These are phyloP conservation scores for Suillus subluteus DNA, from an alignment of 768 basidiomycete genomes.

Conservation along the genomic window DNA sequence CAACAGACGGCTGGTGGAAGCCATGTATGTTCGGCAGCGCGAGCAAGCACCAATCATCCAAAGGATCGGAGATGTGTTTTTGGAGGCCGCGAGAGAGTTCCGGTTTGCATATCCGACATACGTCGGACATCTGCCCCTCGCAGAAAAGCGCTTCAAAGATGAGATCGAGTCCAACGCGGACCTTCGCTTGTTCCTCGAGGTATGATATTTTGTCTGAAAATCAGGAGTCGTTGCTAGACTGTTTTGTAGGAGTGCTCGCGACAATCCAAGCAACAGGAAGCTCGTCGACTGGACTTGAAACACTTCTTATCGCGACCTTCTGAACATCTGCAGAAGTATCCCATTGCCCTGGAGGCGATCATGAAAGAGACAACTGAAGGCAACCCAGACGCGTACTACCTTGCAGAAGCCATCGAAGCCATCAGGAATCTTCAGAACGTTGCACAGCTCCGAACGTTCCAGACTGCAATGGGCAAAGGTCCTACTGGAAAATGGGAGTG, in stretches of 20 bases:
- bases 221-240: neutral
- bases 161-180: constrained; percentile 82
- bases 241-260: constrained; percentile 34
- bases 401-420: constrained; percentile 81
- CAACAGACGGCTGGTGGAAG: constrained; percentile 80
- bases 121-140: constrained; percentile 80
- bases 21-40: constrained; percentile 80
- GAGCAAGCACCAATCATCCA: constrained; percentile 85
- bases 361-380: constrained; percentile 79
- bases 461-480: constrained; percentile 85
- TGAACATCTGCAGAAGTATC: constrained; percentile 69
- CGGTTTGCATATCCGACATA: constrained; percentile 85
- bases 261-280: constrained; percentile 57
- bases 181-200: constrained; percentile 87
- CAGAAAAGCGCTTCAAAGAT: constrained; percentile 86
- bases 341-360: constrained; percentile 84
- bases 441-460: constrained; percentile 87
- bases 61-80: constrained; percentile 86
- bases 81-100: constrained; percentile 87
- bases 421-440: constrained; percentile 83
- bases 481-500: constrained; percentile 84
- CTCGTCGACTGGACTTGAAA: constrained; percentile 63
- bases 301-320: constrained; percentile 63
- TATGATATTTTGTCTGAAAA: constrained; percentile 31
- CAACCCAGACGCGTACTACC: constrained; percentile 82